Base-by-base conservation (phyloP, 1,139 yeast genomes). In the Taphrina pruni region DNA sequence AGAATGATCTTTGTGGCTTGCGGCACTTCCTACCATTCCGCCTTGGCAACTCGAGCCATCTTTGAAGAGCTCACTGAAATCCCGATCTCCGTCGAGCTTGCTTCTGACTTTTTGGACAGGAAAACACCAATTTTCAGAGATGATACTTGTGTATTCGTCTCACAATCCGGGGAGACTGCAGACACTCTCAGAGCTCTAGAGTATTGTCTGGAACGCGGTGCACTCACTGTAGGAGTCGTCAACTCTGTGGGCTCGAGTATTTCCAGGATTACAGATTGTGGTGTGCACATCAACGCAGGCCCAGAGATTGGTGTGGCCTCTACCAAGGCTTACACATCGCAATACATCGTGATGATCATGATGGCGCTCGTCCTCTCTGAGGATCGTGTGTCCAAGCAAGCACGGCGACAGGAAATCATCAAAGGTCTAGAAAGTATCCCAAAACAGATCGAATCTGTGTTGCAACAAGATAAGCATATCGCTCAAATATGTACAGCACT, bases 231-330 rank as follows among this genome's bases (percentile, higher is more conserved):
- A 71, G 99, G 99, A 81, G 90, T 95, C 76, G 99, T 95, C 69
- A 86, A 87, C 78, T 86, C 92, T 73, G 99, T 95, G 60, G 99
- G 99, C 76, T 95, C 99, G 6, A 87, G 95, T 65, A 91, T 95
- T 81, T 93, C 98, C 26, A 87, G 97, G 79, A 89, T 87, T 77
- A 95, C 99, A 54, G 97, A 93, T 81, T 95, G 99, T 83, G 99
- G 99, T 86, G 97, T 95, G 69, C 99, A 95, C 79, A 93, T 95
- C 78, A 95, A 95, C 79, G 99, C 99, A 58, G 99, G 99, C 73
- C 99, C 99, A 54, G 99, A 95, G 82, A 94, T 95, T 74, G 99
- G 99, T 79, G 99, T 95, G 75, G 99, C 99, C 12, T 92, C 98
- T n/a, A 95, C 99, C 65, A 95, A 95, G 82, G 99, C 99, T 38